Evolutionary conservation across 2,329 filamentous ascomycete genomes (phyloP).

Genomic region (Exserohilum rostratum): DNA sequence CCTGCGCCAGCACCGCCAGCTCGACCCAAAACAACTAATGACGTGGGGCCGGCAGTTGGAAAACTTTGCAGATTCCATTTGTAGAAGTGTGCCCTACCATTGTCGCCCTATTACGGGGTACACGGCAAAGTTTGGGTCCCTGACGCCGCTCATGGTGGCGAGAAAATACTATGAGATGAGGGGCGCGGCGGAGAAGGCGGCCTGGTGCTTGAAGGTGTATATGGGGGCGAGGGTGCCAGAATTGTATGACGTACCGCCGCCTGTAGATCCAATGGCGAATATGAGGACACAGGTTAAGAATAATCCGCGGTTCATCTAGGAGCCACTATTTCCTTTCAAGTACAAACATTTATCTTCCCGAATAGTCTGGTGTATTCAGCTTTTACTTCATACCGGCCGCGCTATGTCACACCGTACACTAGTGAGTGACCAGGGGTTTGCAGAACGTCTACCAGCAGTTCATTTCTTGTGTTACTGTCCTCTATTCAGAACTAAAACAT

Average conservation of each 20-base stretch:
- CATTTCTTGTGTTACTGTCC: too few relatives aligned
- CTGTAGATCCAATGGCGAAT: slow-evolving; percentile 29
- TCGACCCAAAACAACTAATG: slow-evolving; percentile 38
- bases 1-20: slow-evolving; percentile 28
- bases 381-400: too few relatives aligned
- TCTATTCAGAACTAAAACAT: too few relatives aligned
- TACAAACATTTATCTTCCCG: too few relatives aligned
- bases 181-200: slow-evolving; percentile 29
- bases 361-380: too few relatives aligned
- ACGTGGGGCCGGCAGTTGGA: slow-evolving; percentile 42
- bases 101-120: slow-evolving; percentile 38
- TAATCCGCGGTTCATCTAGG: slow-evolving; percentile 30
- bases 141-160: slow-evolving; percentile 45
- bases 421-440: too few relatives aligned
- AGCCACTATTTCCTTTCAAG: too few relatives aligned
- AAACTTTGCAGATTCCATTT: slow-evolving; percentile 41
- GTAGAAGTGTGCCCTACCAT: slow-evolving; percentile 41
- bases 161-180: slow-evolving; percentile 44
- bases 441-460: too few relatives aligned
- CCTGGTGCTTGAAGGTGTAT: slow-evolving; percentile 43
- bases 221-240: slow-evolving; percentile 38
- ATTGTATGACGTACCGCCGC: slow-evolving; percentile 35
- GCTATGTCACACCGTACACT: too few relatives aligned
- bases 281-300: slow-evolving; percentile 22
- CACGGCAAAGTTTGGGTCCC: slow-evolving; percentile 39